A percentile compares a stretch with the other conserved stretches of the same genome.
phyloP scores from a whole-genome alignment of 768 basidiomycete species.

The Hydnomerulius pinastri region DNA sequence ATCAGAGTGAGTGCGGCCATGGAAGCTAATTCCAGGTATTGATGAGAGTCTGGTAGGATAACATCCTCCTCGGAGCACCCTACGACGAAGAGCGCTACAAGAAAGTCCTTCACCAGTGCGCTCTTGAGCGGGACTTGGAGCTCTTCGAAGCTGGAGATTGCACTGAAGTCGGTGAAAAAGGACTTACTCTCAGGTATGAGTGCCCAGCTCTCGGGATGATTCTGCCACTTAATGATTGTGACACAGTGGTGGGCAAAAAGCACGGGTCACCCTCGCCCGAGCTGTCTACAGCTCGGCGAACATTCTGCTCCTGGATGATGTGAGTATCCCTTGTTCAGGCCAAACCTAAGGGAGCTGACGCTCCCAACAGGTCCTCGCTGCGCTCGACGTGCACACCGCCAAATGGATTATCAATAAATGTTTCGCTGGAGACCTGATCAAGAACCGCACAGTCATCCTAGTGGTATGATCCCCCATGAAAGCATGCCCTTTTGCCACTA shows the following conservation, averaged over 20 bases:
- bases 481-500: background rate
- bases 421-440: slow-evolving; percentile 49
- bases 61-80: slow-evolving; percentile 44
- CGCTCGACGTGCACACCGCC: slow-evolving; percentile 60
- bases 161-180: slow-evolving; percentile 75
- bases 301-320: slow-evolving; percentile 72
- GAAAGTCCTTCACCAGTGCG: slow-evolving; percentile 42
- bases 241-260: slow-evolving; percentile 25
- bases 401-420: too few species aligned
- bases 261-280: slow-evolving; percentile 55
- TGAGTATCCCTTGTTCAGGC: slow-evolving; percentile 25
- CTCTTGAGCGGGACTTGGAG: slow-evolving; percentile 44
- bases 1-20: slow-evolving; percentile 45
- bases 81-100: slow-evolving; percentile 46
- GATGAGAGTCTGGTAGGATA: slow-evolving; percentile 33
- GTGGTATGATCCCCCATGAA: slow-evolving; percentile 39
- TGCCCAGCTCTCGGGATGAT: background rate
- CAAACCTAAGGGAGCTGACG: background rate
- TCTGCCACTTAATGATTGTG: background rate
- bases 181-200: slow-evolving; percentile 49
- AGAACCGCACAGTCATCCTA: slow-evolving; percentile 51
- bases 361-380: slow-evolving; percentile 44
- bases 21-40: background rate
- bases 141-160: slow-evolving; percentile 60
- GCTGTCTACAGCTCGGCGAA: slow-evolving; percentile 62